A percentile compares a stretch with the other conserved stretches of the same genome.
Evolutionary conservation across 2,329 filamentous ascomycete species (phyloP).

Genomic region (Talaromyces verruculosus): DNA sequence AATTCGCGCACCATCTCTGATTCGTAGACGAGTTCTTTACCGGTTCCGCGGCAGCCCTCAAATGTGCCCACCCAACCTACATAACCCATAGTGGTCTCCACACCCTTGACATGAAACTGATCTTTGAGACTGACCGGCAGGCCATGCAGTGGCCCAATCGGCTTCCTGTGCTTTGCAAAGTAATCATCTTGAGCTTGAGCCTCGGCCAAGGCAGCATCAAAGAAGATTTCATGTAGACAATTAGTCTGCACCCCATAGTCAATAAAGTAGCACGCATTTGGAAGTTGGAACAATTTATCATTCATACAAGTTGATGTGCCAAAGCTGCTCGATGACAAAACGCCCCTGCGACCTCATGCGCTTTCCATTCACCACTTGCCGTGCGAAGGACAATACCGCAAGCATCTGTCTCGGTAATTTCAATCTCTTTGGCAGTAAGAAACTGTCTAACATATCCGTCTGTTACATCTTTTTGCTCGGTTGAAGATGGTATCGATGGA

Average conservation of each 20-base stretch:
- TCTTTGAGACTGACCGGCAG: constrained; percentile 58
- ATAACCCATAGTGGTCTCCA: constrained; percentile 55
- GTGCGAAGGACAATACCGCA: constrained; percentile 3
- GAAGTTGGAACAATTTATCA: neutral
- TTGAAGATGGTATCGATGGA: neutral
- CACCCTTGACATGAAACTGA: constrained; percentile 57
- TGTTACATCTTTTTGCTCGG: neutral
- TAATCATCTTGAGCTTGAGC: constrained; percentile 27
- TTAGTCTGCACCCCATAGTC: constrained; percentile 22
- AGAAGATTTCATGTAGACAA: constrained; percentile 30
- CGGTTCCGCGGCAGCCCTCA: neutral
- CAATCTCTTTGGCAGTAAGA: neutral
- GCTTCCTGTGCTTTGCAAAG: constrained; percentile 31
- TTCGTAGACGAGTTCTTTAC: constrained; percentile 19
- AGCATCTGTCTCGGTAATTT: constrained; percentile 1
- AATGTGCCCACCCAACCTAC: constrained; percentile 19
- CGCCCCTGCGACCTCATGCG: constrained; percentile 31
- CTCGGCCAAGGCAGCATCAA: constrained; percentile 24
- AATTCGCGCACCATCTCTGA: constrained; percentile 39
- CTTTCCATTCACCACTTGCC: constrained; percentile 3
- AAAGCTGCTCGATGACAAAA: constrained; percentile 47
- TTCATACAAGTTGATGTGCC: constrained; percentile 28
- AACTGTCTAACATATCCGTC: neutral
- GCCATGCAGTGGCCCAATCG: constrained; percentile 51
- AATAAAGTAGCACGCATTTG: neutral